A percentile compares a stretch with the other conserved stretches of the same genome.
phyloP scores from a whole-genome alignment of 2,329 filamentous ascomycete species.

The Emydomyces testavorans region DNA sequence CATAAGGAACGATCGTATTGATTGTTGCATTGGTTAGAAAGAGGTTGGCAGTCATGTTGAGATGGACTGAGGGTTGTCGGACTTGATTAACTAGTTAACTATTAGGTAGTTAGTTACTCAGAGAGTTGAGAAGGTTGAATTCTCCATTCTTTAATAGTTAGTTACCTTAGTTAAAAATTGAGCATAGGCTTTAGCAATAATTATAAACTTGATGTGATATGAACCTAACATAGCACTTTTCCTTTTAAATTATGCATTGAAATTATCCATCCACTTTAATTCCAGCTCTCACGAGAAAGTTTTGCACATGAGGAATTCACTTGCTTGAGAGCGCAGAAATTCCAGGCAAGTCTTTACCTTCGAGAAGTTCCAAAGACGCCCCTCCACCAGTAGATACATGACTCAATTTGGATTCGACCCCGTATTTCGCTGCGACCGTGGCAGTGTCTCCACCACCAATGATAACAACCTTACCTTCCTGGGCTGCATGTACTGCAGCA shows the following conservation, averaged over 20 bases:
- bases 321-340: slow-evolving; percentile 78
- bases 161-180: too few species aligned
- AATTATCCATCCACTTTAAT: too few species aligned
- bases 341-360: slow-evolving; percentile 95
- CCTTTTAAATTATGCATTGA: too few species aligned
- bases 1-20: slow-evolving; percentile 36
- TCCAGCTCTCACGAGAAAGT: neutral
- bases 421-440: slow-evolving; percentile 94
- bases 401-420: slow-evolving; percentile 90
- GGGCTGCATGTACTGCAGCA: slow-evolving; percentile 68
- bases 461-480: slow-evolving; percentile 88
- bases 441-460: slow-evolving; percentile 97
- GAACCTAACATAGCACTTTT: too few species aligned
- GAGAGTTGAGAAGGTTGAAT: too few species aligned
- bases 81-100: too few species aligned
- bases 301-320: slow-evolving; percentile 24
- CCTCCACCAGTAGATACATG: slow-evolving; percentile 96
- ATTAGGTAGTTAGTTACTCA: too few species aligned
- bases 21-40: slow-evolving; percentile 35
- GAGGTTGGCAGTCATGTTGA: slow-evolving; percentile 22
- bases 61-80: too few species aligned
- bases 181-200: too few species aligned
- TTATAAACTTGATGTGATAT: too few species aligned
- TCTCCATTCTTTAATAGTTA: too few species aligned
- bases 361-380: slow-evolving; percentile 86